phyloP scores from a whole-genome alignment of 441 rosid genomes.

The Aleurites moluccanus region DNA sequence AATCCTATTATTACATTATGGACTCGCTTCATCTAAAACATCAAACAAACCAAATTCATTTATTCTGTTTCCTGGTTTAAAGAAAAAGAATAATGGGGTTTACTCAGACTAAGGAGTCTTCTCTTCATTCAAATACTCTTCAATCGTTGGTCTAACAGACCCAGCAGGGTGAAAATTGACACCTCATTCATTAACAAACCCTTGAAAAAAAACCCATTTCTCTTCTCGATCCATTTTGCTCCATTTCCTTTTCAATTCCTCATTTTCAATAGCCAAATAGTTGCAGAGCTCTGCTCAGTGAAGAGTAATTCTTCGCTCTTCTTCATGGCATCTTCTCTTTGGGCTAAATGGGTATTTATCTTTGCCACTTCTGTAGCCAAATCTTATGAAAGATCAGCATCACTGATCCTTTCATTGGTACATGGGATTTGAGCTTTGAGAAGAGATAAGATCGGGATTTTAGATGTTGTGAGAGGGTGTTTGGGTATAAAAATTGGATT shows the following conservation, averaged over 20 bases:
- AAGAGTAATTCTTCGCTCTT: slow-evolving; percentile 63
- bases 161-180: slow-evolving; percentile 56
- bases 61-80: too few relatives aligned
- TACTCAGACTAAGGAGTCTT: too few relatives aligned
- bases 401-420: slow-evolving; percentile 34
- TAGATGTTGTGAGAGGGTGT: slow-evolving; percentile 4
- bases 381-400: slow-evolving; percentile 58
- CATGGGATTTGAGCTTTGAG: slow-evolving; percentile 35
- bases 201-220: slow-evolving; percentile 44
- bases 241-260: slow-evolving; percentile 54
- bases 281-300: slow-evolving; percentile 66
- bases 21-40: background rate
- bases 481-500: slow-evolving; percentile 23
- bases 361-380: slow-evolving; percentile 57
- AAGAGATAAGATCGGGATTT: slow-evolving; percentile 21
- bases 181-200: slow-evolving; percentile 60
- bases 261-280: slow-evolving; percentile 43
- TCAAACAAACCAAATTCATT: background rate
- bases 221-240: slow-evolving; percentile 53
- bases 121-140: slow-evolving; percentile 50
- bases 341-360: slow-evolving; percentile 44
- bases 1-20: background rate
- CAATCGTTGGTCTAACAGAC: slow-evolving; percentile 65
- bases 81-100: too few relatives aligned
- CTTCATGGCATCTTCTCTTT: slow-evolving; percentile 69